Conservation (phyloP, 164 flowering plant species). For the Vitis rotundifolia region DNA sequence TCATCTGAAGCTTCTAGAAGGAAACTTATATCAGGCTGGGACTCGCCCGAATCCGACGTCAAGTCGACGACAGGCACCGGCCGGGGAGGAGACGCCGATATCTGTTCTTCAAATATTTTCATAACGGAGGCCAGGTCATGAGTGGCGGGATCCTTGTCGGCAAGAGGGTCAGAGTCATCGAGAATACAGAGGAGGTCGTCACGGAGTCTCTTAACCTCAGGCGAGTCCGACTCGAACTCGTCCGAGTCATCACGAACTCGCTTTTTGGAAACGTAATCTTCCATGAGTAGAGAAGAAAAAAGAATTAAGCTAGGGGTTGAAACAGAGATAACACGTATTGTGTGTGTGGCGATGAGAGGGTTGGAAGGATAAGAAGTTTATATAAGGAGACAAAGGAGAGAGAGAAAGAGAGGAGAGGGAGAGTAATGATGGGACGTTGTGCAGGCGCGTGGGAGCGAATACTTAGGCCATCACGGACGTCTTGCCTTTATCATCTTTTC, state of each 20-base stretch:
- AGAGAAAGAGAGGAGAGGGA: slow-evolving; percentile 5
- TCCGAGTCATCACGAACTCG: slow-evolving; percentile 38
- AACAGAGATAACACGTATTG: background rate
- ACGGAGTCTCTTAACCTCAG: slow-evolving; percentile 54
- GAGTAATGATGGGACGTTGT: slow-evolving; percentile 16
- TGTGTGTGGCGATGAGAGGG: slow-evolving; percentile 12
- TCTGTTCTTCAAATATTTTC: slow-evolving; percentile 61
- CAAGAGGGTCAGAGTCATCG: slow-evolving; percentile 42
- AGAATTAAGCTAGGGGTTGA: background rate
- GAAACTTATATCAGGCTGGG: slow-evolving; percentile 55
- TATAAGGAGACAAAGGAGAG: slow-evolving; percentile 1
- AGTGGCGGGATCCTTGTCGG: slow-evolving; percentile 16
- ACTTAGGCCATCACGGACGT: slow-evolving; percentile 55
- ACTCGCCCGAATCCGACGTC: slow-evolving; percentile 32
- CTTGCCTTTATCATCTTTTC: slow-evolving; percentile 27
- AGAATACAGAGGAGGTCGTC: slow-evolving; percentile 47
- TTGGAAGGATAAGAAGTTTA: slow-evolving; percentile 1
- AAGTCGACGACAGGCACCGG: slow-evolving; percentile 11
- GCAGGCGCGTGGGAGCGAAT: slow-evolving; percentile 47
- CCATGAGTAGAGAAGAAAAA: slow-evolving; percentile 15
- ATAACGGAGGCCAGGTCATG: slow-evolving; percentile 64
- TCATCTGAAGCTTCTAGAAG: slow-evolving; percentile 80
- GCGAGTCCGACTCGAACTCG: slow-evolving; percentile 35
- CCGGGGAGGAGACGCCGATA: slow-evolving; percentile 15
- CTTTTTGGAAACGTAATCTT: slow-evolving; percentile 19